Conservation (phyloP, 2,329 filamentous ascomycete genomes). For the Sporothrix inflata region DNA sequence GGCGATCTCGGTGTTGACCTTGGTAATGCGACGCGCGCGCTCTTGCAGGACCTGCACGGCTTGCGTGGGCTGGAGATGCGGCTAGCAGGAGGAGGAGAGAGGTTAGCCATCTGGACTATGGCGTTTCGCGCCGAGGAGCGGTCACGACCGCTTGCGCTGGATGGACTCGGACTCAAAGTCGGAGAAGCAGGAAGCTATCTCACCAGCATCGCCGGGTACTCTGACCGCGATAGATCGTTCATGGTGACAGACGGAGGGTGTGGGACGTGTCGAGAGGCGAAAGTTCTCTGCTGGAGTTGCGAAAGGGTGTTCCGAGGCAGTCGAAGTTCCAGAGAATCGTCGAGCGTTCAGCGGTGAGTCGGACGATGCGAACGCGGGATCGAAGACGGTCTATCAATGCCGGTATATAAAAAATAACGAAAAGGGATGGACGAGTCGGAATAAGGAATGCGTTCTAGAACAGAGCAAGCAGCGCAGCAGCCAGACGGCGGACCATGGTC, state of each 20-base stretch:
- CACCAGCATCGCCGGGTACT: slow-evolving; percentile 96
- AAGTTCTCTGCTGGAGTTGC: not conserved
- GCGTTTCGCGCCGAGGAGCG: not conserved
- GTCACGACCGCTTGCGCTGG: not conserved
- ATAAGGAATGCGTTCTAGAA: slow-evolving; percentile 12
- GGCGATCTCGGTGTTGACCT: slow-evolving; percentile 86
- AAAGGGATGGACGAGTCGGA: not conserved
- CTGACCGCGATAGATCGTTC: slow-evolving; percentile 79
- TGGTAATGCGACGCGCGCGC: slow-evolving; percentile 82
- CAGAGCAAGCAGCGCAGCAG: slow-evolving; percentile 15
- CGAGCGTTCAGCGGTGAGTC: not conserved
- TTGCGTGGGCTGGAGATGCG: slow-evolving; percentile 77
- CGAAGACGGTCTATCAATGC: not conserved
- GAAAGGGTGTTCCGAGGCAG: too few relatives aligned
- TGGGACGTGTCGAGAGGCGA: too few relatives aligned
- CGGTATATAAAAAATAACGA: too few relatives aligned
- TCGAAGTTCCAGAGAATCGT: not conserved
- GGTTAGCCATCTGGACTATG: slow-evolving; percentile 15
- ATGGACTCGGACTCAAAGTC: not conserved
- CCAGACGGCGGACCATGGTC: slow-evolving; percentile 31
- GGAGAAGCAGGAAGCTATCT: slow-evolving; percentile 37
- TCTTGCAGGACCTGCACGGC: slow-evolving; percentile 83
- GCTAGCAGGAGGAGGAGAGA: slow-evolving; percentile 54
- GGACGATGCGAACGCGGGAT: not conserved
- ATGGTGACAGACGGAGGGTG: not conserved